These are phyloP conservation scores for Ploettnerulaceae sp. DNA, from an alignment of 2,329 filamentous ascomycete genomes.

Conservation along the genomic window DNA sequence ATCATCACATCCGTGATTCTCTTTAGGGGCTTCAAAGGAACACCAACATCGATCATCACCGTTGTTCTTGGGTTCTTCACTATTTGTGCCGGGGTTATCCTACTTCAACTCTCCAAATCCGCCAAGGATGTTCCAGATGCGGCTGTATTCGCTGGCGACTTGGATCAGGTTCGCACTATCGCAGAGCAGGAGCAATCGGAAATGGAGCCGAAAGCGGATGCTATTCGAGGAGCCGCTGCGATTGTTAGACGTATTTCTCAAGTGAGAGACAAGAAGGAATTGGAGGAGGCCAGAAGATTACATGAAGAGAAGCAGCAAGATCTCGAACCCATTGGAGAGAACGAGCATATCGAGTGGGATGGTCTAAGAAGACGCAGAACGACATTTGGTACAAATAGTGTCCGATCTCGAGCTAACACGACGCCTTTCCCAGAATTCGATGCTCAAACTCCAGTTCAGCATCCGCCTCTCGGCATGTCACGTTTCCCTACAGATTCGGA, in stretches of 20 bases:
- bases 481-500: slow-evolving; percentile 68
- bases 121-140: slow-evolving; percentile 95
- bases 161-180: slow-evolving; percentile 93
- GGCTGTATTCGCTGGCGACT: slow-evolving; percentile 84
- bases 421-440: slow-evolving; percentile 30
- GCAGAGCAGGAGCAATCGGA: slow-evolving; percentile 95
- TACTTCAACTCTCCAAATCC: slow-evolving; percentile 95
- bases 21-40: slow-evolving; percentile 91
- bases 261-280: slow-evolving; percentile 71
- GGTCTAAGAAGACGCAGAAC: slow-evolving; percentile 72
- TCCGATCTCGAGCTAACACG: slow-evolving; percentile 29
- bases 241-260: slow-evolving; percentile 79
- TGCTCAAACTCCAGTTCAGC: slow-evolving; percentile 38
- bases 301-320: slow-evolving; percentile 72
- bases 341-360: slow-evolving; percentile 81
- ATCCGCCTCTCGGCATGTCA: slow-evolving; percentile 85
- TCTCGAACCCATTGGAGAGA: slow-evolving; percentile 72
- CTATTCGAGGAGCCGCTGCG: slow-evolving; percentile 84
- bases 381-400: slow-evolving; percentile 39
- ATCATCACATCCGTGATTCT: slow-evolving; percentile 91
- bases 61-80: slow-evolving; percentile 90
- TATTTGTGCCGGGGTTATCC: slow-evolving; percentile 87
- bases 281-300: slow-evolving; percentile 71
- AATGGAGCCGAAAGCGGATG: slow-evolving; percentile 91
- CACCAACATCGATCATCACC: slow-evolving; percentile 72